Percentiles rank a stretch among this genome's conserved stretches.
These are phyloP conservation scores for Bipolaris gigantea DNA, from an alignment of 2,329 filamentous ascomycete genomes.

Conservation along the genomic window DNA sequence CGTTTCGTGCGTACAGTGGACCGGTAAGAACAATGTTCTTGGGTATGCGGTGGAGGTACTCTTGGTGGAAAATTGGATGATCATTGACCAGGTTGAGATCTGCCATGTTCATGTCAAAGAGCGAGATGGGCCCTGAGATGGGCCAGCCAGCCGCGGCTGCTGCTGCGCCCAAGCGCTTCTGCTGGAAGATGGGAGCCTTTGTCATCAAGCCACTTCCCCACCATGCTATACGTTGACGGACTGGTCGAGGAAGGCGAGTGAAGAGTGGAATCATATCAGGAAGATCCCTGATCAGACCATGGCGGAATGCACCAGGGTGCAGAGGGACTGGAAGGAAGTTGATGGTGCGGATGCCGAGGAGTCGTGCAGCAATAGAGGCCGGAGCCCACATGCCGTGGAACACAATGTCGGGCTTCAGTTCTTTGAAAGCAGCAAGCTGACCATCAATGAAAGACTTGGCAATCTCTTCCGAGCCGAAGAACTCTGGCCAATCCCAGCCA, in stretches of 20 bases:
- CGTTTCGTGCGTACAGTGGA: slow-evolving; percentile 29
- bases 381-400: slow-evolving; percentile 43
- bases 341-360: slow-evolving; percentile 38
- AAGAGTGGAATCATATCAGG: slow-evolving; percentile 39
- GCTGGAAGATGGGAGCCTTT: slow-evolving; percentile 39
- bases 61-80: slow-evolving; percentile 37
- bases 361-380: slow-evolving; percentile 35
- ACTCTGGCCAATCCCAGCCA: slow-evolving; percentile 41
- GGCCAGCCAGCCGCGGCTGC: slow-evolving; percentile 35
- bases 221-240: slow-evolving; percentile 32
- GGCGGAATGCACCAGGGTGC: slow-evolving; percentile 31
- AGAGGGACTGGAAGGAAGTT: slow-evolving; percentile 39
- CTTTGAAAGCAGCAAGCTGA: slow-evolving; percentile 32
- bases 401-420: slow-evolving; percentile 37
- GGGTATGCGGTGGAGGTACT: slow-evolving; percentile 34
- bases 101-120: slow-evolving; percentile 43
- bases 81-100: slow-evolving; percentile 41
- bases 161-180: slow-evolving; percentile 35
- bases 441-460: slow-evolving; percentile 38
- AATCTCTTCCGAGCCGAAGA: slow-evolving; percentile 39
- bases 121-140: slow-evolving; percentile 32
- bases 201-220: slow-evolving; percentile 34
- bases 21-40: slow-evolving; percentile 38
- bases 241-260: slow-evolving; percentile 33
- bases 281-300: slow-evolving; percentile 38